Evolutionary conservation across 345 rosid genomes (phyloP).

Genomic region (Gossypium rotundifolium): DNA sequence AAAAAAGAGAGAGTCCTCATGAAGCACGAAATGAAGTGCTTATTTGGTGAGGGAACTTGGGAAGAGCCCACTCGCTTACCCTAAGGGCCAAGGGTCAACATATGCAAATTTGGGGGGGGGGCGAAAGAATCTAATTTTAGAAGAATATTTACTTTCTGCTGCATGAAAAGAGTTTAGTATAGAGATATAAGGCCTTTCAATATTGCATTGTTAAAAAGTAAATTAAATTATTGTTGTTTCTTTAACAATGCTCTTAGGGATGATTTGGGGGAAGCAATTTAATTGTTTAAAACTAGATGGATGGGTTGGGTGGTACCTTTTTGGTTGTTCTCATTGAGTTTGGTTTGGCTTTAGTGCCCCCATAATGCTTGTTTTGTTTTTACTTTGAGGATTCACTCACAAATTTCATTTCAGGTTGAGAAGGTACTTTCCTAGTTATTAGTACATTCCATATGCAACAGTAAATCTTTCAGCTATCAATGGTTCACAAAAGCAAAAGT

Average conservation of each 20-base stretch:
- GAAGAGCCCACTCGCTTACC: neutral
- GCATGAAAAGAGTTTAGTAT: slow-evolving; percentile 6
- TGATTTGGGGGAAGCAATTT: neutral
- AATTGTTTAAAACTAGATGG: neutral
- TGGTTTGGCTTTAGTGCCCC: neutral
- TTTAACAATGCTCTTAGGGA: neutral
- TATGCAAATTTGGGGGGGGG: neutral
- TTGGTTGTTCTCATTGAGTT: neutral
- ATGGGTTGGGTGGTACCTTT: neutral
- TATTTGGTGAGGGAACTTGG: neutral
- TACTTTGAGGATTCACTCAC: neutral
- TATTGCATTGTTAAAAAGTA: neutral
- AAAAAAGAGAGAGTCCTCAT: neutral
- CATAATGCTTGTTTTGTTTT: neutral
- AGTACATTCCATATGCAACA: neutral
- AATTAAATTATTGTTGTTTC: neutral
- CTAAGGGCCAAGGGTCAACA: neutral
- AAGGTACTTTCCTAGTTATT: neutral
- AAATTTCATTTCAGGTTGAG: neutral
- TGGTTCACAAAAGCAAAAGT: neutral
- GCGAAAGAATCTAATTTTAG: slow-evolving; percentile 1
- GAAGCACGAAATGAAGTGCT: neutral
- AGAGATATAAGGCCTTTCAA: neutral
- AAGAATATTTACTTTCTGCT: slow-evolving; percentile 3
- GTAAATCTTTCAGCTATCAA: neutral